phyloP scores from a whole-genome alignment of 768 basidiomycete species.

The Mycena crocata region DNA sequence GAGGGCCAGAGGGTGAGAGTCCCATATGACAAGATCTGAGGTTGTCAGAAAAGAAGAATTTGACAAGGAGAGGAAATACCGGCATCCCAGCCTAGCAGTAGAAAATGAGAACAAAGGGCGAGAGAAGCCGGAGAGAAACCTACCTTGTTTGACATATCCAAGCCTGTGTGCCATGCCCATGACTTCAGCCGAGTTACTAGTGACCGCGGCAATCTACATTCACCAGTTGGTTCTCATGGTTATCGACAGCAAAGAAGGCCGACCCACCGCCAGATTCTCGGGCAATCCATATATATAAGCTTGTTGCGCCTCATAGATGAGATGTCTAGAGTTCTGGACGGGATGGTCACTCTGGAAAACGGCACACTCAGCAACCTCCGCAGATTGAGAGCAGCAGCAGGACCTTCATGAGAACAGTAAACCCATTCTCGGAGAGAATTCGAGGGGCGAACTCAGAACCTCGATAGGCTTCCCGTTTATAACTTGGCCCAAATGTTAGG shows the following conservation, averaged over 20 bases:
- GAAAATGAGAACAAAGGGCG: too few relatives aligned
- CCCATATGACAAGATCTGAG: slow-evolving; percentile 69
- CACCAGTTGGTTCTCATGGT: slow-evolving; percentile 71
- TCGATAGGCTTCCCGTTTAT: slow-evolving; percentile 66
- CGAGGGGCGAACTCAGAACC: slow-evolving; percentile 79
- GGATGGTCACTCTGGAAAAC: slow-evolving; percentile 65
- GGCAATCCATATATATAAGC: slow-evolving; percentile 68
- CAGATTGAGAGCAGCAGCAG: not conserved
- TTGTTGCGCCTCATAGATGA: slow-evolving; percentile 78
- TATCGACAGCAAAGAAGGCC: slow-evolving; percentile 71
- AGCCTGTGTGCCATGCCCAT: too few relatives aligned
- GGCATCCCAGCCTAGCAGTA: not conserved
- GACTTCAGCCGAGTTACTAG: too few relatives aligned
- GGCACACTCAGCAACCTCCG: too few relatives aligned
- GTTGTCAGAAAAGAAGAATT: not conserved
- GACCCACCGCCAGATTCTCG: slow-evolving; percentile 63
- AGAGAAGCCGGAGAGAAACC: too few relatives aligned
- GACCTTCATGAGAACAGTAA: slow-evolving; percentile 82
- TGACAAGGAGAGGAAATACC: not conserved
- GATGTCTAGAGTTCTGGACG: slow-evolving; percentile 69
- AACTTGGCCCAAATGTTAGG: too few relatives aligned
- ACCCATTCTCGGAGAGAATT: slow-evolving; percentile 71
- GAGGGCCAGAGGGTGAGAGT: slow-evolving; percentile 79
- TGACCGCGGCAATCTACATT: too few relatives aligned
- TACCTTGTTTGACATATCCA: too few relatives aligned